Percentiles rank a stretch among this genome's conserved stretches.
Conservation (phyloP, 192 early-diverging fungal genomes). For the Haplosporangium gracile region DNA sequence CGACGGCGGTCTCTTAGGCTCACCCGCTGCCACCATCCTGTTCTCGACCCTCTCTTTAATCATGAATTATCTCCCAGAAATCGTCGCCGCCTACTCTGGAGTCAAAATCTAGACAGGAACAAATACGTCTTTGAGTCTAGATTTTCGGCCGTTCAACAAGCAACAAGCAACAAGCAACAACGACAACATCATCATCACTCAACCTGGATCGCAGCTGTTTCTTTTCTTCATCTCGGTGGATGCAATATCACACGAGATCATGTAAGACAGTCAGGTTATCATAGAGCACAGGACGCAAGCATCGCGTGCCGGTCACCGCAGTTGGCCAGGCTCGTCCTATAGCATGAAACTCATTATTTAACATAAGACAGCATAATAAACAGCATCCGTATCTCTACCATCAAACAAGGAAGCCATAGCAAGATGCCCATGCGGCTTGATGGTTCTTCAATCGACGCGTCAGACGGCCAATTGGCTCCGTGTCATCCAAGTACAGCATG, state of each 20-base stretch:
- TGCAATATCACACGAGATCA: background rate
- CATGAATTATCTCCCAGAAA: conserved; percentile 50
- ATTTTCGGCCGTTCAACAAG: background rate
- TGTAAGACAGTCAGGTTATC: background rate
- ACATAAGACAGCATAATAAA: background rate
- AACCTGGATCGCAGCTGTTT: background rate
- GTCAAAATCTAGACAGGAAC: conserved; percentile 18
- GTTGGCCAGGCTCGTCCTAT: background rate
- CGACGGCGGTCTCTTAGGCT: conserved; percentile 44
- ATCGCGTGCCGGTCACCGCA: background rate
- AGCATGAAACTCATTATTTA: background rate
- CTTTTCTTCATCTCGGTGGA: background rate
- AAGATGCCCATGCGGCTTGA: background rate
- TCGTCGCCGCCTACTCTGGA: conserved; percentile 27
- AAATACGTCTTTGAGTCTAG: background rate
- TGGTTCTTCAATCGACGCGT: background rate
- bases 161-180: too few species aligned
- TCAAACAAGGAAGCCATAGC: too few species aligned
- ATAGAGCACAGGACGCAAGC: background rate
- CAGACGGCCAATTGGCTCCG: background rate
- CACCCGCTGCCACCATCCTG: conserved; percentile 45
- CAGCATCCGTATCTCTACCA: background rate
- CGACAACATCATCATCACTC: background rate
- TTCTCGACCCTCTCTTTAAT: conserved; percentile 34
- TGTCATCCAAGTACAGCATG: background rate